A percentile compares a stretch with the other conserved stretches of the same genome.
Evolutionary conservation across 2,329 filamentous ascomycete genomes (phyloP).

Genomic region (Dothiorella sarmentorum): DNA sequence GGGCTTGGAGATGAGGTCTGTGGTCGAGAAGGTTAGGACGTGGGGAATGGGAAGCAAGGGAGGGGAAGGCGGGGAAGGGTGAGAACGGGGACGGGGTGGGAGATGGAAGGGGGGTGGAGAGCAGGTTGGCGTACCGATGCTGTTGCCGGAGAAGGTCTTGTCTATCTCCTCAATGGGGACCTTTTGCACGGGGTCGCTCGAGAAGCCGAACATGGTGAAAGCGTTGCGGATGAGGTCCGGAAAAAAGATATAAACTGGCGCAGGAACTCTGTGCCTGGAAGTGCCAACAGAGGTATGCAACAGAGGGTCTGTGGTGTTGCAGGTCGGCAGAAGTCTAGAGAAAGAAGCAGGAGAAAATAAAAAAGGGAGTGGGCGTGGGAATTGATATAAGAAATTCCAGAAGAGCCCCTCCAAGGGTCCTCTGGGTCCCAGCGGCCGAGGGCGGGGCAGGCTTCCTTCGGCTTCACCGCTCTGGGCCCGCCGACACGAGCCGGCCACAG

Average conservation of each 20-base stretch:
- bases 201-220: slow-evolving; percentile 13
- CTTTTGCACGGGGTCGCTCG: not conserved
- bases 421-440: not conserved
- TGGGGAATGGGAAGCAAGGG: not conserved
- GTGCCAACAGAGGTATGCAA: too few relatives aligned
- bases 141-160: slow-evolving; percentile 12
- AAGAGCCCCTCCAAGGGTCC: slow-evolving; percentile 1
- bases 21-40: not conserved
- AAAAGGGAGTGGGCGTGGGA: not conserved
- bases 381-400: not conserved
- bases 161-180: slow-evolving; percentile 6
- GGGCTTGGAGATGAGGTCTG: slow-evolving; percentile 52
- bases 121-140: slow-evolving; percentile 2
- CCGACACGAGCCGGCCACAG: not conserved
- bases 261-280: not conserved
- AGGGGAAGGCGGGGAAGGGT: not conserved
- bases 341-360: not conserved
- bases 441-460: not conserved
- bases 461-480: slow-evolving; percentile 8
- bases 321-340: not conserved
- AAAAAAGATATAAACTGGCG: not conserved
- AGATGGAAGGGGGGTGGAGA: too few relatives aligned
- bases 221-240: not conserved
- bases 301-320: not conserved
- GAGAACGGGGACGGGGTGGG: not conserved